Evolutionary conservation across 2,329 filamentous ascomycete species (phyloP), one percentile per base, ranked within the genome.

Genomic region (Lasiodiplodia gonubiensis): DNA sequence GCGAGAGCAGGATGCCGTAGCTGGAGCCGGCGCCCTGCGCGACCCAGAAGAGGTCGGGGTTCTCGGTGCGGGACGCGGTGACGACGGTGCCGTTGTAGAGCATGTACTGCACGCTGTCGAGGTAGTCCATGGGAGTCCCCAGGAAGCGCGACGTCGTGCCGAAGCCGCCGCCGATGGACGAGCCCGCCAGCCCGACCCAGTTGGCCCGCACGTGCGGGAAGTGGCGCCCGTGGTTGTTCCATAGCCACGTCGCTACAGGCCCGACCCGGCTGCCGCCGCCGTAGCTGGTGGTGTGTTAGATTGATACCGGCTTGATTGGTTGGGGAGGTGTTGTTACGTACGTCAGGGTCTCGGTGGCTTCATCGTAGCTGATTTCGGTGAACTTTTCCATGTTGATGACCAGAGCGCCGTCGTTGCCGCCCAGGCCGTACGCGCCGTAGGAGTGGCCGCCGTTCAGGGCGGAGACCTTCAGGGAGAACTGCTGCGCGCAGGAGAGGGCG

Each of bases 151-250:
- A 69, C 1, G 70, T 72, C 5, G 70, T 69, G 4, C 70, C 70
- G 53, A 72, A 72, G 6, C 69, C 70, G 10, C 61, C 69, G 4
- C 70, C 70, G 14, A 70, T 70, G 1, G 70, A 69, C 8, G 69
- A 70, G 1, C 70, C 70, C 1, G 70, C 61, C 4, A 72, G 67
- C n/a, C 70, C 70, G 1, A 72, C 69, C 66, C 68, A 68, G 16
- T 69, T 68, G 0, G 68, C 70, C 16, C 70, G 63, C 6, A 71
- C 70, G 51, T 72, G 70, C 23, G 70, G 70, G 30, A 72, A 72
- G 48, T 72, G 70, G 8, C 69, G 69, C 3, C 66, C 66, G 37
- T 71, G 68, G 37, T 72, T 72, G n/a, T 71, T 68, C 70, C 70
- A 71, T 0, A 71, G 67, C 68, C 69, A 72, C 30, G 67, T 72